Conservation (phyloP, 2,329 filamentous ascomycete species). For the Fusarium burgessii region DNA sequence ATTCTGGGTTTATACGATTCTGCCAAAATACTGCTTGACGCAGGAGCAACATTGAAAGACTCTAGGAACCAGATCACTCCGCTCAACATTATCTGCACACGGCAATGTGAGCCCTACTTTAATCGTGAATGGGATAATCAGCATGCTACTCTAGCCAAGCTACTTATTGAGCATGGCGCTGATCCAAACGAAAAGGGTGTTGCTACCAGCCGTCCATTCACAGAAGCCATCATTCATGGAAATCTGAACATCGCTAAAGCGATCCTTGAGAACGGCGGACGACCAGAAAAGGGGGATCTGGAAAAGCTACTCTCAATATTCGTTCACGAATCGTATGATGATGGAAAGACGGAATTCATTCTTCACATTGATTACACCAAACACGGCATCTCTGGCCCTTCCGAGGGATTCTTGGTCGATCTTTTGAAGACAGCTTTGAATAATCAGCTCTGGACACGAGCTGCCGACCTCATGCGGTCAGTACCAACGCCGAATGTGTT, state of each 20-base stretch:
- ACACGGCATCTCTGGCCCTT: slow-evolving; percentile 40
- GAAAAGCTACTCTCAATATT: slow-evolving; percentile 36
- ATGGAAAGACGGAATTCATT: slow-evolving; percentile 43
- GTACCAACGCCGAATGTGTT: slow-evolving; percentile 38
- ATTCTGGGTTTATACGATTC: slow-evolving; percentile 40
- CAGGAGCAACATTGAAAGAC: slow-evolving; percentile 38
- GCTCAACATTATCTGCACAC: slow-evolving; percentile 44
- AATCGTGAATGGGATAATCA: slow-evolving; percentile 44
- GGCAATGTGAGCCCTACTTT: slow-evolving; percentile 41
- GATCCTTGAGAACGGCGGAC: slow-evolving; percentile 43
- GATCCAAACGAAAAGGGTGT: slow-evolving; percentile 45
- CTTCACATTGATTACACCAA: slow-evolving; percentile 42
- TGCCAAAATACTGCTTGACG: slow-evolving; percentile 44
- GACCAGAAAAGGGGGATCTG: slow-evolving; percentile 41
- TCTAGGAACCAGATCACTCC: slow-evolving; percentile 42
- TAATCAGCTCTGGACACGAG: slow-evolving; percentile 44
- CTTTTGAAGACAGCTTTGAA: slow-evolving; percentile 39
- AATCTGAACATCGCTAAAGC: slow-evolving; percentile 41
- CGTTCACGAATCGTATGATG: slow-evolving; percentile 44
- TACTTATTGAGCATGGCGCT: slow-evolving; percentile 44
- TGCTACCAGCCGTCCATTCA: slow-evolving; percentile 39
- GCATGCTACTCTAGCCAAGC: slow-evolving; percentile 42
- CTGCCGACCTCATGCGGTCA: slow-evolving; percentile 44
- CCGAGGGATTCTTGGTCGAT: slow-evolving; percentile 36
- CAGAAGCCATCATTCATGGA: slow-evolving; percentile 40